These are phyloP conservation scores for Ogataea haglerorum DNA, from an alignment of 805 yeast species.

Conservation along the genomic window DNA sequence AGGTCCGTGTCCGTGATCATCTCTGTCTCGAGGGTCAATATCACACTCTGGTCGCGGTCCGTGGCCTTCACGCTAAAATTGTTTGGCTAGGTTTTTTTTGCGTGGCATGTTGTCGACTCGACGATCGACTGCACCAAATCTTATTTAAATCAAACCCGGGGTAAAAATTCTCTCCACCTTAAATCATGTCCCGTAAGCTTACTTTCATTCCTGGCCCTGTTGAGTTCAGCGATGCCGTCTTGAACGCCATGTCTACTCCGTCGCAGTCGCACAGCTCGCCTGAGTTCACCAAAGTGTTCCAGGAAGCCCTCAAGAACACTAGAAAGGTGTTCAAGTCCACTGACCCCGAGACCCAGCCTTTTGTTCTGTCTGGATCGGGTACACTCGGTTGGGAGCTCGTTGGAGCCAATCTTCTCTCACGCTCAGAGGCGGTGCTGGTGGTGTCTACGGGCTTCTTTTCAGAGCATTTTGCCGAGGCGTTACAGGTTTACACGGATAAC, in stretches of 20 bases:
- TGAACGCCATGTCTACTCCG: slow-evolving; percentile 75
- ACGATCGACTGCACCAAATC: background rate
- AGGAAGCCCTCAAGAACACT: slow-evolving; percentile 60
- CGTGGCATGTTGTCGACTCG: background rate
- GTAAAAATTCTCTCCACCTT: slow-evolving; percentile 5
- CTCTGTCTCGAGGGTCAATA: too few species aligned
- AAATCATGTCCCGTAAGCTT: slow-evolving; percentile 28
- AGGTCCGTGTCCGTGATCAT: slow-evolving; percentile 88
- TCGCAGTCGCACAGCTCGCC: slow-evolving; percentile 90
- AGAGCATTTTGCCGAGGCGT: slow-evolving; percentile 74
- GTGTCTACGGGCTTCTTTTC: slow-evolving; percentile 89
- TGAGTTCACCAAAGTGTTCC: slow-evolving; percentile 73
- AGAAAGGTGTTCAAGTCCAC: slow-evolving; percentile 73
- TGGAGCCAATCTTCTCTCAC: slow-evolving; percentile 67
- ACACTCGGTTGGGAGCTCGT: slow-evolving; percentile 93
- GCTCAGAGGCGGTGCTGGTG: slow-evolving; percentile 71
- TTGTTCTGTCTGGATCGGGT: slow-evolving; percentile 86
- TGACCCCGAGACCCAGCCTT: slow-evolving; percentile 66
- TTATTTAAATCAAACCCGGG: slow-evolving; percentile 1
- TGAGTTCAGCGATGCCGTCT: slow-evolving; percentile 69
- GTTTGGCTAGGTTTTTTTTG: background rate
- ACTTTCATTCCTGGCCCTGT: slow-evolving; percentile 38
- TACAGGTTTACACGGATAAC: slow-evolving; percentile 67
- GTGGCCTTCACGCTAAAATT: background rate
- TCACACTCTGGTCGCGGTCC: too few species aligned